phyloP scores from a whole-genome alignment of 768 basidiomycete species.

The Amyloporia xantha region DNA sequence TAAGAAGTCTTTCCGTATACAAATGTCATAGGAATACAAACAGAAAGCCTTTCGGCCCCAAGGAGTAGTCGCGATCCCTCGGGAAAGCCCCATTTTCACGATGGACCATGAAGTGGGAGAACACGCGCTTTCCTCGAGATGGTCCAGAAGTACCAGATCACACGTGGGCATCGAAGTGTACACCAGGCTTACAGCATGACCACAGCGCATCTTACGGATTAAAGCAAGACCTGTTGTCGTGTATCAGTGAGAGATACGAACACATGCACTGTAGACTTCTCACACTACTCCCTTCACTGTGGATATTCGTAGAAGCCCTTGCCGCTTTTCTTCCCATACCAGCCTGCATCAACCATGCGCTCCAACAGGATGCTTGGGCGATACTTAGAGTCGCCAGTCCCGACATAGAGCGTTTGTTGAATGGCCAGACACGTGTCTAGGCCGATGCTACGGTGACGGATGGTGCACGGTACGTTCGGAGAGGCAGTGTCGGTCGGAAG shows the following conservation, averaged over 20 bases:
- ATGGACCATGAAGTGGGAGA: too few species aligned
- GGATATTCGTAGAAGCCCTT: constrained; percentile 92
- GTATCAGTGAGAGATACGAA: neutral
- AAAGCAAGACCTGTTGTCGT: neutral
- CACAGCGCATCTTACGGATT: neutral
- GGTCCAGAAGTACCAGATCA: neutral
- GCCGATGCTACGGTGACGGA: constrained; percentile 61
- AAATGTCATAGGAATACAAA: too few species aligned
- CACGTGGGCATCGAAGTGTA: neutral
- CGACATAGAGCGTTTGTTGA: constrained; percentile 81
- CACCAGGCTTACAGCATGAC: neutral
- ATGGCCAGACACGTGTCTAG: constrained; percentile 95
- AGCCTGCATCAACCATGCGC: constrained; percentile 95
- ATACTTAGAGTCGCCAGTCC: constrained; percentile 93
- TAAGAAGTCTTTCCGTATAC: too few species aligned
- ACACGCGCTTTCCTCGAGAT: neutral
- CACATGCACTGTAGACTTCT: neutral
- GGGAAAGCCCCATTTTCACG: too few species aligned
- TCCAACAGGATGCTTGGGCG: constrained; percentile 85
- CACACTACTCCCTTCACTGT: constrained; percentile 1
- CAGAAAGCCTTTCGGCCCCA: too few species aligned
- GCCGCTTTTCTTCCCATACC: constrained; percentile 88
- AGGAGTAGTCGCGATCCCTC: too few species aligned
- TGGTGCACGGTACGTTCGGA: neutral
- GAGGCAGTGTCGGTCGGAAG: neutral